phyloP scores from a whole-genome alignment of 2,329 filamentous ascomycete species.

The Escovopsis sp. region DNA sequence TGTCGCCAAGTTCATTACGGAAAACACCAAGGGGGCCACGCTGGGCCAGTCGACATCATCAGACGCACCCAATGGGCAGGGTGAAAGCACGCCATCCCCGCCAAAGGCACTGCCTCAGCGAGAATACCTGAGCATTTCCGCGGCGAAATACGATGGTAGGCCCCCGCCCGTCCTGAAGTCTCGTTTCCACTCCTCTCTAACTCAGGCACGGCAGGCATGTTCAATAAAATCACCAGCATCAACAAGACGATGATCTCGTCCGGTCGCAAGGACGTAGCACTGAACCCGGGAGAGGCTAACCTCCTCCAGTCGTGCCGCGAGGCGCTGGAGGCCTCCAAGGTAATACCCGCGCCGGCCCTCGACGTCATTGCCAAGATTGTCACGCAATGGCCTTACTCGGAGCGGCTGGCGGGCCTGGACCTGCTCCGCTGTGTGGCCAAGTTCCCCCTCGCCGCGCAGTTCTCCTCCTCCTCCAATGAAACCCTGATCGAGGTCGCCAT shows the following conservation, averaged over 20 bases:
- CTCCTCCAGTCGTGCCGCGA: slow-evolving; percentile 45
- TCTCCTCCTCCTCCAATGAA: slow-evolving; percentile 34
- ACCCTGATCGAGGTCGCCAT: slow-evolving; percentile 46
- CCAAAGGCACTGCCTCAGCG: slow-evolving; percentile 61
- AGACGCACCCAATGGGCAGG: slow-evolving; percentile 57
- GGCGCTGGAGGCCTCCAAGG: slow-evolving; percentile 45
- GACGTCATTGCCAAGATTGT: slow-evolving; percentile 56
- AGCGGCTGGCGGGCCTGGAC: slow-evolving; percentile 73
- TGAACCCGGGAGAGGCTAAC: slow-evolving; percentile 58
- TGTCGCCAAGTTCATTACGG: slow-evolving; percentile 81
- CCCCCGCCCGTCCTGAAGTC: neutral
- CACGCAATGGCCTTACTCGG: slow-evolving; percentile 65
- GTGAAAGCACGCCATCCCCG: slow-evolving; percentile 56
- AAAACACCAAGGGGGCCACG: slow-evolving; percentile 77
- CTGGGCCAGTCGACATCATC: slow-evolving; percentile 48
- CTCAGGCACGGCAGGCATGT: slow-evolving; percentile 37
- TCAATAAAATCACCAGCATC: slow-evolving; percentile 61
- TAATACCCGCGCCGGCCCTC: slow-evolving; percentile 37
- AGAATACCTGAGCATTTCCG: slow-evolving; percentile 62
- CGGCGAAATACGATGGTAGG: slow-evolving; percentile 51
- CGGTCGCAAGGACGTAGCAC: slow-evolving; percentile 56
- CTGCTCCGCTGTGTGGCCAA: slow-evolving; percentile 71
- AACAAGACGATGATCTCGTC: slow-evolving; percentile 59
- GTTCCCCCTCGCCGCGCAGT: slow-evolving; percentile 50
- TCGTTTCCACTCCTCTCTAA: slow-evolving; percentile 8